Evolutionary conservation across 2,329 filamentous ascomycete genomes (phyloP).

Genomic region (Botrytis medusae): DNA sequence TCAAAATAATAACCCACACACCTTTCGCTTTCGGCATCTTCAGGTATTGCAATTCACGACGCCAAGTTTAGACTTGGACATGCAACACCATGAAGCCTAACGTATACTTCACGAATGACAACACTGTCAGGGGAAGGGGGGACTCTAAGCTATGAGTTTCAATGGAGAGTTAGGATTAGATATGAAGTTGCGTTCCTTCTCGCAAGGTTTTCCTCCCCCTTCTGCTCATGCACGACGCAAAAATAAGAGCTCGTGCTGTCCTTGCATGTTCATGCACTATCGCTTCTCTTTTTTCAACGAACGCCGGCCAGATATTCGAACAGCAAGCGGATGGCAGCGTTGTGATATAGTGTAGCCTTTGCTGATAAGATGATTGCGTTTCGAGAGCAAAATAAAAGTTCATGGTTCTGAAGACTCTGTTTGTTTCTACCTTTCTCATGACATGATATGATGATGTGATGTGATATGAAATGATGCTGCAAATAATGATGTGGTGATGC

Average conservation of each 20-base stretch:
- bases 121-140: not conserved
- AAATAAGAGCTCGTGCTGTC: conserved; percentile 12
- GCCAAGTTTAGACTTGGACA: not conserved
- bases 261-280: conserved; percentile 19
- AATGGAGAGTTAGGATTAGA: conserved; percentile 19
- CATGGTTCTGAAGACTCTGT: not conserved
- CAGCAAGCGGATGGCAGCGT: not conserved
- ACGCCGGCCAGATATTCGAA: not conserved
- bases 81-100: not conserved
- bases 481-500: not conserved
- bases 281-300: conserved; percentile 9
- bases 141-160: not conserved
- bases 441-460: not conserved
- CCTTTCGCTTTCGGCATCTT: conserved; percentile 15
- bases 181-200: conserved; percentile 3
- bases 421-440: not conserved
- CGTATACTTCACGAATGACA: not conserved
- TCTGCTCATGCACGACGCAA: conserved; percentile 19
- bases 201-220: not conserved
- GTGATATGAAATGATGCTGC: not conserved
- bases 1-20: conserved; percentile 22
- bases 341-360: conserved; percentile 2
- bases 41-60: not conserved
- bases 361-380: not conserved
- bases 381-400: conserved; percentile 11